Percentiles rank a stretch among this genome's conserved stretches.
These are phyloP conservation scores for Arthrocladium fulminans DNA, from an alignment of 2,329 filamentous ascomycete genomes.

Conservation along the genomic window DNA sequence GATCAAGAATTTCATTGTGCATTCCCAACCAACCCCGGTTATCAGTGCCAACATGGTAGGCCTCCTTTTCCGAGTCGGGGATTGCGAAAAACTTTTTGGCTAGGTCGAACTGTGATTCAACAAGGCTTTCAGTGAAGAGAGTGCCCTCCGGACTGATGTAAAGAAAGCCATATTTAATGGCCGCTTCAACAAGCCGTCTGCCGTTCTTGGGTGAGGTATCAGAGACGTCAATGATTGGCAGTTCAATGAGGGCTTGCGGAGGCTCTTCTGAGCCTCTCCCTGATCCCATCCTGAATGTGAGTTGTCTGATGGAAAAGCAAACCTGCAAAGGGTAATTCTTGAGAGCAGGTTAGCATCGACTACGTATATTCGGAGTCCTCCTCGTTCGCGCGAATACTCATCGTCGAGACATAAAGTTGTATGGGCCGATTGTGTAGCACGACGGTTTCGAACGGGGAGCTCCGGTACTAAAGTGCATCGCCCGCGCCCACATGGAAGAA, in stretches of 20 bases:
- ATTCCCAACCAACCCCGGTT: constrained; percentile 86
- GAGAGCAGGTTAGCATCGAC: no score
- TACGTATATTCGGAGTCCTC: no score
- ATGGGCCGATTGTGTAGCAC: no score
- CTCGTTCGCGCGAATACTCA: no score
- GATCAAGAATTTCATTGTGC: constrained; percentile 81
- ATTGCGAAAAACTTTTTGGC: constrained; percentile 38
- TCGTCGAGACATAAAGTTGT: no score
- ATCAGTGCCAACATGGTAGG: constrained; percentile 63
- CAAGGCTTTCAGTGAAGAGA: constrained; percentile 56
- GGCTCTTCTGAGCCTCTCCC: not conserved
- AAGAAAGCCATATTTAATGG: constrained; percentile 75
- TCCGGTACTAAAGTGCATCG: no score
- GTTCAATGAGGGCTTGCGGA: constrained; percentile 27
- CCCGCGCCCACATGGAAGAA: no score
- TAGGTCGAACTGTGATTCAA: constrained; percentile 67
- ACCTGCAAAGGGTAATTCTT: no score
- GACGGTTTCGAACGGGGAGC: no score
- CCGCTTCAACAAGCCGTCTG: constrained; percentile 65
- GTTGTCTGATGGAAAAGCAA: no score
- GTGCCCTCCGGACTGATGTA: constrained; percentile 70
- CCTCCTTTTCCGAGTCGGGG: constrained; percentile 35
- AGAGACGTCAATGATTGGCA: constrained; percentile 78
- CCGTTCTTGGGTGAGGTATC: constrained; percentile 51
- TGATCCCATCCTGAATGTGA: constrained; percentile 8